Conservation (phyloP, 2,329 filamentous ascomycete species). For the Lecanicillium sp. region DNA sequence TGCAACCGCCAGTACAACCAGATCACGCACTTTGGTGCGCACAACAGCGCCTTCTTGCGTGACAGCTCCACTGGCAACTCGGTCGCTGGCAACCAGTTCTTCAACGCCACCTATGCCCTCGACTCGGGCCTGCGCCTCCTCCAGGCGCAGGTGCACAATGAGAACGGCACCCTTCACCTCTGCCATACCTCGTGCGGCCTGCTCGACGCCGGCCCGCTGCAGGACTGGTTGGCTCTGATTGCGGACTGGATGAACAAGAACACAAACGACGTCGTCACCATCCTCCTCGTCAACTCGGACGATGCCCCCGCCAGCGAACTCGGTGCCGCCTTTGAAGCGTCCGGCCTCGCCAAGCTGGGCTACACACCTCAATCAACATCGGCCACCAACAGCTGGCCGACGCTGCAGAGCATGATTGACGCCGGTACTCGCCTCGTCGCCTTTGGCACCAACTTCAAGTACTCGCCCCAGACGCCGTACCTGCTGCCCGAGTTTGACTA, state of each 20-base stretch:
- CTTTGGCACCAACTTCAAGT: conserved; percentile 53
- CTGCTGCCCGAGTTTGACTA: conserved; percentile 56
- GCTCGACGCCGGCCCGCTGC: conserved; percentile 60
- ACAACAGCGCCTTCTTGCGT: conserved; percentile 65
- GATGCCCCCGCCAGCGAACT: conserved; percentile 47
- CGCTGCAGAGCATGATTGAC: conserved; percentile 60
- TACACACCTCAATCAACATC: conserved; percentile 44
- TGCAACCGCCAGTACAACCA: conserved; percentile 66
- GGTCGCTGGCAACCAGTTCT: conserved; percentile 64
- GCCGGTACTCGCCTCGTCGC: conserved; percentile 57
- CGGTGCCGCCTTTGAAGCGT: conserved; percentile 43
- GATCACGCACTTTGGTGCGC: conserved; percentile 71
- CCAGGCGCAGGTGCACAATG: conserved; percentile 62
- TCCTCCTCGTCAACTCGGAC: conserved; percentile 66
- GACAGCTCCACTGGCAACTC: conserved; percentile 55
- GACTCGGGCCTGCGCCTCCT: conserved; percentile 64
- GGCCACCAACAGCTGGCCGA: conserved; percentile 54
- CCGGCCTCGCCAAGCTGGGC: conserved; percentile 54
- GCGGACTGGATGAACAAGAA: conserved; percentile 63
- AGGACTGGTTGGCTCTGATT: conserved; percentile 56
- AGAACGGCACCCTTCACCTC: conserved; percentile 51
- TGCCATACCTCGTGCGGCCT: conserved; percentile 64
- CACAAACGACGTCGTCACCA: conserved; percentile 66
- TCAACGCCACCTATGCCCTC: conserved; percentile 63
- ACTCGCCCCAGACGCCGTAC: conserved; percentile 40